These are phyloP conservation scores for Cudoniella acicularis DNA, from an alignment of 495 filamentous ascomycete genomes.

Conservation along the genomic window DNA sequence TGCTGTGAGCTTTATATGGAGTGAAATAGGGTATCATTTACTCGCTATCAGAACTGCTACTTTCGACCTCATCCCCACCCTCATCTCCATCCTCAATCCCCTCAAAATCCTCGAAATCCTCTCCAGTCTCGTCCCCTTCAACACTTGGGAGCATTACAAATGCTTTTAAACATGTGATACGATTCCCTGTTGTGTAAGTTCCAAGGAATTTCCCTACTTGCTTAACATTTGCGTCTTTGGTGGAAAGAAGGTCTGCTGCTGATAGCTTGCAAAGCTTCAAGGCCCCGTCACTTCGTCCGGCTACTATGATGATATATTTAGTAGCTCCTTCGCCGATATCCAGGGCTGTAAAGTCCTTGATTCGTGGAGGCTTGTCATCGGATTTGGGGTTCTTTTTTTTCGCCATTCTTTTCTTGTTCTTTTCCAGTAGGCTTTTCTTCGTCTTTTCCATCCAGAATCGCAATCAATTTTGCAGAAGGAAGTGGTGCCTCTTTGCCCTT, in stretches of 20 bases:
- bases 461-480: conserved; percentile 55
- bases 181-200: conserved; percentile 77
- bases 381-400: not conserved
- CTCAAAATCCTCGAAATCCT: conserved; percentile 27
- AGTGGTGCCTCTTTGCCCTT: conserved; percentile 33
- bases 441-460: conserved; percentile 72
- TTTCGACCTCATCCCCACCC: conserved; percentile 18
- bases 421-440: conserved; percentile 22
- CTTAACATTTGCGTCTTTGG: conserved; percentile 30
- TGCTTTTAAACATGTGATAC: conserved; percentile 84
- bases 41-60: conserved; percentile 26
- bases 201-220: conserved; percentile 72
- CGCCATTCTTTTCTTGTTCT: not conserved
- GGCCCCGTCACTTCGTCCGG: conserved; percentile 78
- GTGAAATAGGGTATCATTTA: conserved; percentile 28
- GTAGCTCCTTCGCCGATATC: conserved; percentile 34
- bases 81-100: conserved; percentile 19
- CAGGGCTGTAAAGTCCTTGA: conserved; percentile 85
- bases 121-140: conserved; percentile 31
- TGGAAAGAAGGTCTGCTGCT: conserved; percentile 35
- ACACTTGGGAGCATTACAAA: conserved; percentile 74
- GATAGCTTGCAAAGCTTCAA: conserved; percentile 70
- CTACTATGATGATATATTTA: conserved; percentile 56
- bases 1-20: not conserved
- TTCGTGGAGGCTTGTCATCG: conserved; percentile 46